Conservation (phyloP, 208 protist genomes). For the Leishmania turanica region DNA sequence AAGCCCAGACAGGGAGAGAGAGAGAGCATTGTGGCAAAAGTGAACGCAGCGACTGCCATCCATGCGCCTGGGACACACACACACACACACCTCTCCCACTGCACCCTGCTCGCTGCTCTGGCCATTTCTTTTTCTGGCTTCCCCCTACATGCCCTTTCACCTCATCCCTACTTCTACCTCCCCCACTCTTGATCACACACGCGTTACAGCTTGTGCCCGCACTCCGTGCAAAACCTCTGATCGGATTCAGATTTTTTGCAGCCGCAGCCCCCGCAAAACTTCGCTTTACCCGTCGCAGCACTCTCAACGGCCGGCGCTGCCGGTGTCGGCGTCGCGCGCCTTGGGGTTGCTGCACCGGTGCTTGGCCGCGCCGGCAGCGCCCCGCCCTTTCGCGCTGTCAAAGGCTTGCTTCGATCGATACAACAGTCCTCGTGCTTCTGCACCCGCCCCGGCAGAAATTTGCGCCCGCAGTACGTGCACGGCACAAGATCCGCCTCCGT, state of each 20-base stretch:
- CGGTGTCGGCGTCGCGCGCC: constrained; percentile 5
- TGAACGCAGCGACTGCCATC: no score
- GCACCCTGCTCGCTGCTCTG: neutral
- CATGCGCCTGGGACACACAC: no score
- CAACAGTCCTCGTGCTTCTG: constrained; percentile 86
- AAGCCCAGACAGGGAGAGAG: neutral
- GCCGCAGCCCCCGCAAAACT: constrained; percentile 79
- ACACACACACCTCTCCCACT: no score
- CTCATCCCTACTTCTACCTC: neutral
- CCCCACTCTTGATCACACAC: neutral
- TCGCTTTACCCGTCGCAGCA: constrained; percentile 5
- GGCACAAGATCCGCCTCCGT: constrained; percentile 37
- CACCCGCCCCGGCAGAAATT: constrained; percentile 73
- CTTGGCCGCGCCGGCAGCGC: neutral
- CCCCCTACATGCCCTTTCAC: neutral
- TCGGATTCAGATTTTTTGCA: constrained; percentile 25
- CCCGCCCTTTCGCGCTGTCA: constrained; percentile 12
- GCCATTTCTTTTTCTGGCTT: neutral
- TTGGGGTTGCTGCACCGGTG: constrained; percentile 10
- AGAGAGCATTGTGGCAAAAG: neutral
- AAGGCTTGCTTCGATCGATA: constrained; percentile 62
- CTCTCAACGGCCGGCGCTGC: neutral
- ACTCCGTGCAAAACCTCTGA: constrained; percentile 68
- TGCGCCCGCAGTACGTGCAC: constrained; percentile 76
- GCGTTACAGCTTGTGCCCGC: constrained; percentile 57